Evolutionary conservation across 164 flowering plant genomes (phyloP), one percentile per base, ranked within the genome.

Genomic region (Kingdonia uniflora): DNA sequence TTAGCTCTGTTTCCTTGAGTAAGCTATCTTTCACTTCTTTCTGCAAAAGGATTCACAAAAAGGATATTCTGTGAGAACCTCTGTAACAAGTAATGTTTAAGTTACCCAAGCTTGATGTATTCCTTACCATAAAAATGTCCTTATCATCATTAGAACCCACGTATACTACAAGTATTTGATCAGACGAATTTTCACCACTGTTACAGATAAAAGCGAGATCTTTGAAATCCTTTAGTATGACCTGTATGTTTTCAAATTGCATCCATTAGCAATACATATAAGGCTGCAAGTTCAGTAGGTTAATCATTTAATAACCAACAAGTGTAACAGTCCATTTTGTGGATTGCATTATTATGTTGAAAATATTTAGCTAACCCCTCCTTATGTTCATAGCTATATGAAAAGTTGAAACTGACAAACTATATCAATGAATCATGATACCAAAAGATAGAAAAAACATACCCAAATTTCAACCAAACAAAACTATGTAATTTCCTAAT

Each of bases 71-170:
- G 35, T 29, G 35, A 29, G 35, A 15, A 5, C 14, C 26, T 47
- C 29, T 6, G 6, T 7, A 47, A 47, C 51, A 47, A 22, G 4
- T 29, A 29, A 21, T 14, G 10, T 22, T 42, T 8, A 35, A 48
- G 12, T 35, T 50, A 42, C 14, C 37, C 39, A 29, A 29, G 35
- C 6, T 29, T 29, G 14, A n/a, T 62, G 17, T 50, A 15, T 51
- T 35, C 56, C 85, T 76, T 71, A 92, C 96, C 99, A 76, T 65
- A 52, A 88, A 79, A 21, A 69, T 35, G 21, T 68, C 64, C 65
- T 56, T 80, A 60, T 85, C 94, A 39, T 57, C 60, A 53, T 71
- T 68, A 21, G 88, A 80, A 41, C 84, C 87, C 49, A 78, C 75
- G 65, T 79, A 84, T 53, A 88, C 94, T 12, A 88, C 61, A 13